These are phyloP conservation scores for Nyctanthes arbortristis DNA, from an alignment of 257 asterid species.

Conservation along the genomic window DNA sequence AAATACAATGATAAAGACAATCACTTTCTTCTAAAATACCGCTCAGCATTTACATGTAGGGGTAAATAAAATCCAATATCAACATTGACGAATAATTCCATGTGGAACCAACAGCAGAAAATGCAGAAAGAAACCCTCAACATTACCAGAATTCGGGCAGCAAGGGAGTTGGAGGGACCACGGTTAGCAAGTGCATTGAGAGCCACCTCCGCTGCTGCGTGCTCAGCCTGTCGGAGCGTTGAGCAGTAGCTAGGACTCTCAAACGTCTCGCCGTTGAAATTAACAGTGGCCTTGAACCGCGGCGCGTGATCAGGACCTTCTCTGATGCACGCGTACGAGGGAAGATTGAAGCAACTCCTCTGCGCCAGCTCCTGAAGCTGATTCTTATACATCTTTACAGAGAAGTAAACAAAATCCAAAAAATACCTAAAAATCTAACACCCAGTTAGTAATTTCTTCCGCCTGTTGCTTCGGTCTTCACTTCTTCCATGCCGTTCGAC, in stretches of 20 bases:
- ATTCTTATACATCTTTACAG: slow-evolving; percentile 66
- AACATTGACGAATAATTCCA: background rate
- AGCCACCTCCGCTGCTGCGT: slow-evolving; percentile 92
- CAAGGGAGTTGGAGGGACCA: slow-evolving; percentile 79
- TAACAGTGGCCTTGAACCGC: slow-evolving; percentile 79
- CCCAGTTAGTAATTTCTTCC: background rate
- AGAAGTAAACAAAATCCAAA: slow-evolving; percentile 18
- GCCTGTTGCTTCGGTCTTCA: background rate
- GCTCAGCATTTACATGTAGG: background rate
- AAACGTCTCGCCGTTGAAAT: slow-evolving; percentile 77
- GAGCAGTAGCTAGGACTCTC: slow-evolving; percentile 85
- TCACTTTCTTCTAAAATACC: background rate
- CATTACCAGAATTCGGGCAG: slow-evolving; percentile 71
- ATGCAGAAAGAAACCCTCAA: background rate
- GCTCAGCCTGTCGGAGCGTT: slow-evolving; percentile 90
- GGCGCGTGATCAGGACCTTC: slow-evolving; percentile 99
- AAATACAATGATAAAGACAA: too few species aligned
- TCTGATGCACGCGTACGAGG: slow-evolving; percentile 67
- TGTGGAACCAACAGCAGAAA: background rate
- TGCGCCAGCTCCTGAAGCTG: slow-evolving; percentile 96
- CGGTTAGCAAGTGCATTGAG: slow-evolving; percentile 62
- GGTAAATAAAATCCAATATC: background rate
- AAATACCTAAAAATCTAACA: background rate
- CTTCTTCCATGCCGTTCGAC: background rate
- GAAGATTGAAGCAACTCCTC: slow-evolving; percentile 90